Conservation (phyloP, 768 basidiomycete species). For the Suillus luteus region DNA sequence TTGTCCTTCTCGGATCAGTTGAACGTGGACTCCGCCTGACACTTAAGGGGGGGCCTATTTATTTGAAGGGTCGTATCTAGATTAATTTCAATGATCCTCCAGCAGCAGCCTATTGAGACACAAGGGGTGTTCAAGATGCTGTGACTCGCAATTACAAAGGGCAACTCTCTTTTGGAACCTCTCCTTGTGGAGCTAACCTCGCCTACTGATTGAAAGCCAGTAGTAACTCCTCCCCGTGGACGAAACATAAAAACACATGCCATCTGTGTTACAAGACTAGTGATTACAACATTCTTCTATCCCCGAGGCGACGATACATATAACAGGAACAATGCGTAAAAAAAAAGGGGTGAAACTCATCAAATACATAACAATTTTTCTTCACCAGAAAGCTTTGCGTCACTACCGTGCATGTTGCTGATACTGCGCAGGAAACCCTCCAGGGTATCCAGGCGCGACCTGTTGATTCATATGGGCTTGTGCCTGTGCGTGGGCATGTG, state of each 20-base stretch:
- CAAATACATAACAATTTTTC: background rate
- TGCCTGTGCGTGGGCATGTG: slow-evolving; percentile 13
- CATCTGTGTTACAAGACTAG: background rate
- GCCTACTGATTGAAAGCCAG: background rate
- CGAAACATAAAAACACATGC: no score
- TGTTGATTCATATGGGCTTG: slow-evolving; percentile 35
- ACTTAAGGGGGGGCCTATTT: background rate
- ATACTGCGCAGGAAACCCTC: slow-evolving; percentile 34
- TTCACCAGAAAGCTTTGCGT: background rate
- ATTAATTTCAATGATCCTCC: slow-evolving; percentile 2
- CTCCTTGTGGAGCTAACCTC: background rate
- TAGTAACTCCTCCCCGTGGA: no score
- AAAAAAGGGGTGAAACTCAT: slow-evolving; percentile 1
- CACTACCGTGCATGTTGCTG: slow-evolving; percentile 33
- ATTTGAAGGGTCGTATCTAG: background rate
- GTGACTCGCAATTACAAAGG: background rate
- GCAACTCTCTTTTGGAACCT: background rate
- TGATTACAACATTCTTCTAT: slow-evolving; percentile 9
- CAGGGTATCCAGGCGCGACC: slow-evolving; percentile 29
- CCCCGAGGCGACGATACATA: background rate
- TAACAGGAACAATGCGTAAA: background rate
- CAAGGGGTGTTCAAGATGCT: slow-evolving; percentile 5
- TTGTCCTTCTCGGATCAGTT: slow-evolving; percentile 7
- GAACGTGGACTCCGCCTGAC: background rate
- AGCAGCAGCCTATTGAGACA: background rate